Base-by-base conservation (phyloP, 192 early-diverging fungal species). In the Coemansia umbellata region DNA sequence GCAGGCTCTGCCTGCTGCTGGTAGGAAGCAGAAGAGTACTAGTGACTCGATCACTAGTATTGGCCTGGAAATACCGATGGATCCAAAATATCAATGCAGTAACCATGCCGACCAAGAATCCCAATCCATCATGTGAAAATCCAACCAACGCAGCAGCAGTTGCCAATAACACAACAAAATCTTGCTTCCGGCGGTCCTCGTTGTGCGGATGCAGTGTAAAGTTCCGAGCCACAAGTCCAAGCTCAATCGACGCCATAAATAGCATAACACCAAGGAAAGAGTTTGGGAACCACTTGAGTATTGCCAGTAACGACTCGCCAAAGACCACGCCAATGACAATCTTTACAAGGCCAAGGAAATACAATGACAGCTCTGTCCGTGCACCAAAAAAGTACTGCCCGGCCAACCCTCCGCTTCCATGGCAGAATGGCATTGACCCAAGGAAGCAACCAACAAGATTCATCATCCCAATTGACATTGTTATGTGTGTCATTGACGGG, bases 371-470 rank as follows among this genome's bases (percentile, higher is more conserved):
- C 47, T 85, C 88, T 1, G 88, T 81, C 40, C 93, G 82, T 14
- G 93, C 90, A 42, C 93, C 93, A 71, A 95, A 95, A 7, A 91
- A 87, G 63, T 93, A 92, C 72, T 95, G 91, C 5, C 86, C 93
- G n/a, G 91, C 90, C n/a, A 95, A 74, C 18, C 93, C 93, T 18
- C 93, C 93, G 30, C 88, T 88, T 23, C 87, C 84, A 47, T 88
- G 86, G 55, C 92, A 86, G 64, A 89, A 82, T 28, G 91, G 85
- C 62, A 93, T 81, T 19, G 89, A 79, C 7, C 88, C 84, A 74
- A 92, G 78, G 64, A 84, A 85, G 74, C 89, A 86, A 15, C 86
- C 84, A 35, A 89, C 50, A 30, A 93, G 52, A 56, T 90, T 86
- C 85, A 93, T 92, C 11, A 86, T 27, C 31, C 91, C 90, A 19